Percentiles rank a stretch among this genome's conserved stretches.
Evolutionary conservation across 2,329 filamentous ascomycete genomes (phyloP).

Genomic region (Pseudogymnoascus sp.): DNA sequence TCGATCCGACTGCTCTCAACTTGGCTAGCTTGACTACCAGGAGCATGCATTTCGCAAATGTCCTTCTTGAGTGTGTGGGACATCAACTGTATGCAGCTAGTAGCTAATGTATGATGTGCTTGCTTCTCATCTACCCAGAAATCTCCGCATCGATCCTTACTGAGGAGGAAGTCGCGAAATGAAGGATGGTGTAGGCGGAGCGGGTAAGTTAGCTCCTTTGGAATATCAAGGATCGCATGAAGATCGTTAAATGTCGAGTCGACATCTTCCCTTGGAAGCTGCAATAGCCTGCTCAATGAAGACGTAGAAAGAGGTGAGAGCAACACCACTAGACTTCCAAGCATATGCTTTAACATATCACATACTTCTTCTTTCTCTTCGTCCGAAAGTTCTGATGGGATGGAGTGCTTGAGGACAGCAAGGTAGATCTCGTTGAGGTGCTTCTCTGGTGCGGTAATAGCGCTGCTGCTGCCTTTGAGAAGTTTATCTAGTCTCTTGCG

Average conservation of each 20-base stretch:
- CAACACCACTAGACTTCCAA: conserved; percentile 16
- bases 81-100: conserved; percentile 27
- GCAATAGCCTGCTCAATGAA: conserved; percentile 18
- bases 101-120: conserved; percentile 27
- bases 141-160: too few relatives aligned
- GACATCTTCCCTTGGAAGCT: conserved; percentile 32
- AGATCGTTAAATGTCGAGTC: conserved; percentile 15
- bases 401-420: too few relatives aligned
- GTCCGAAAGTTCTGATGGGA: too few relatives aligned
- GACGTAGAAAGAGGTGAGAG: conserved; percentile 8
- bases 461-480: too few relatives aligned
- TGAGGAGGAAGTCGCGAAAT: too few relatives aligned
- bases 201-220: conserved; percentile 25
- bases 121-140: conserved; percentile 27
- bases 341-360: neutral
- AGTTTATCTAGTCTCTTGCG: too few relatives aligned
- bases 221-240: neutral
- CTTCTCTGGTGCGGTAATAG: too few relatives aligned
- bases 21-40: conserved; percentile 17
- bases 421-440: too few relatives aligned
- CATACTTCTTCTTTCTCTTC: too few relatives aligned
- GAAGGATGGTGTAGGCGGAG: conserved; percentile 7
- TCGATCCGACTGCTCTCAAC: conserved; percentile 20
- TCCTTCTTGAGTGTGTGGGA: conserved; percentile 25
- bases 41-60: conserved; percentile 25